These are phyloP conservation scores for Xylariaceae sp. DNA, from an alignment of 2,329 filamentous ascomycete genomes.

Conservation along the genomic window DNA sequence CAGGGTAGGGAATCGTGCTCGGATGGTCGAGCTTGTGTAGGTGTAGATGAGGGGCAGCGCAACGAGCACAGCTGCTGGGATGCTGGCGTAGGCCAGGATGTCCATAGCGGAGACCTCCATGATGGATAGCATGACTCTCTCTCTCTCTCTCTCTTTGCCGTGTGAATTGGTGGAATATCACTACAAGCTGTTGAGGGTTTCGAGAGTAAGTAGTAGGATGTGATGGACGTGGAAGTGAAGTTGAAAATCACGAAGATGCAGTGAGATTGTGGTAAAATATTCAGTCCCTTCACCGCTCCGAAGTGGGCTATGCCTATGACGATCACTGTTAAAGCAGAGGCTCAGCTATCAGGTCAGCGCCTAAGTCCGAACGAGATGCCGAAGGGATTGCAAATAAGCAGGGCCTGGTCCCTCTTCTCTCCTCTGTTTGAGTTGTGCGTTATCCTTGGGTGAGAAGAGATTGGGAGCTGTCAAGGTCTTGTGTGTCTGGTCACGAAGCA, in stretches of 20 bases:
- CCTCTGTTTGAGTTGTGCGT: slow-evolving; percentile 1
- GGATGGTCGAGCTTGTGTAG: slow-evolving; percentile 44
- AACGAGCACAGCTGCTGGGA: slow-evolving; percentile 36
- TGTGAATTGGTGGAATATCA: background rate
- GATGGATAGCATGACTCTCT: background rate
- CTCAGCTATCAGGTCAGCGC: background rate
- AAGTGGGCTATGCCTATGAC: background rate
- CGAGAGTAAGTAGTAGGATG: background rate
- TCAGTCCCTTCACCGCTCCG: slow-evolving; percentile 1
- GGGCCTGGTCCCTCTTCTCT: slow-evolving; percentile 21
- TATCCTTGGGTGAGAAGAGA: background rate
- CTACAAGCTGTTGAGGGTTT: background rate
- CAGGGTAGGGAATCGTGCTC: slow-evolving; percentile 58
- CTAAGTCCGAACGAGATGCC: background rate
- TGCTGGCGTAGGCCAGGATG: slow-evolving; percentile 24
- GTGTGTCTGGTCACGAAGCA: background rate
- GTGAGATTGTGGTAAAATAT: background rate
- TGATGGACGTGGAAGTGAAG: background rate
- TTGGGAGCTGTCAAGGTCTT: background rate
- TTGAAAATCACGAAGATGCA: background rate
- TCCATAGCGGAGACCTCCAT: slow-evolving; percentile 16
- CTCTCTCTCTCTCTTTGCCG: background rate
- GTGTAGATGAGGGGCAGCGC: slow-evolving; percentile 47
- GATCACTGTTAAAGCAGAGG: background rate
- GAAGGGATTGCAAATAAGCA: slow-evolving; percentile 24